Base-by-base conservation (phyloP, 352 stramenopile species). In the Aphanomyces cochlioides region DNA sequence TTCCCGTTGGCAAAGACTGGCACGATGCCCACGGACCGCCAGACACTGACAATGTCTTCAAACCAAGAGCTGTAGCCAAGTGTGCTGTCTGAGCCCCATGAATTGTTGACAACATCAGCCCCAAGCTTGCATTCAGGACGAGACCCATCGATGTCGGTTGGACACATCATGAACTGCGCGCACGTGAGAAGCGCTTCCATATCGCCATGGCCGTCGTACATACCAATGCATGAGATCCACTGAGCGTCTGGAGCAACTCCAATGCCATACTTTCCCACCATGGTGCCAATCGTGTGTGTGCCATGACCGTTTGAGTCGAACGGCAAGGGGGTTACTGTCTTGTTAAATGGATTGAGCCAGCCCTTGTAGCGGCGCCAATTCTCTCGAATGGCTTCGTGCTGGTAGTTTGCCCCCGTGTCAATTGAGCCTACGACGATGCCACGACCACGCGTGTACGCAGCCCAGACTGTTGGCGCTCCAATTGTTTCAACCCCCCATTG, bases 271-370 rank as follows among this genome's bases (percentile, higher is more conserved):
- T 59, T 19, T 12, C 73, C 75, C 1, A 64, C 71, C 67, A 79
- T 78, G 2, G 71, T 80, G 12, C 59, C 71, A 6, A 80, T 67
- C 21, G 75, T 80, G 66, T 79, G 73, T 13, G 73, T 82, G n/a
- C 77, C 77, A 64, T 82, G 77, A 48, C 75, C 75, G 38, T 75
- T 43, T 28, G 68, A 58, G 69, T 82, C 77, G 7, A 77, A 60
- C 3, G 82, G 28, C 28, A 28, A 19, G 2, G 76, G 72, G 1
- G 48, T 36, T 1, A 60, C 73, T 7, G 72, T 43, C 15, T 73
- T 74, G 43, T 74, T 74, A 37, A 84, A 63, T 1, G 73, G 67
- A 56, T 89, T 80, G 66, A 78, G 84, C 81, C 81, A 89, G 17
- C 81, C 81, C 15, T 78, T 79, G 37, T 54, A 15, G 3, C 69